Evolutionary conservation across 2,329 filamentous ascomycete species (phyloP).

Genomic region (Nemania diffusa): DNA sequence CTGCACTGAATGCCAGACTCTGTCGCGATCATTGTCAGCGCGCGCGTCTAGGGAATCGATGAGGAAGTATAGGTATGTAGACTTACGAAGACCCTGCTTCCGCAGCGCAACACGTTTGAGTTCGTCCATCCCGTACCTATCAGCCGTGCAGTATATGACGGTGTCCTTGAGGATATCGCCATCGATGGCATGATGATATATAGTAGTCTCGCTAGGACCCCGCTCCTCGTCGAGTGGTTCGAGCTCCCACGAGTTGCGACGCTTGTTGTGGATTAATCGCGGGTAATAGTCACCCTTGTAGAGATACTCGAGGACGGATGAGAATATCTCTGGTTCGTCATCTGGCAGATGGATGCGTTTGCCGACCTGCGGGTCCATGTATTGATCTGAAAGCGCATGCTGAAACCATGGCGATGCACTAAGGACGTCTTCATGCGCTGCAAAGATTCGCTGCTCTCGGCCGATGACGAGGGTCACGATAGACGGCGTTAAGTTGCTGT

Average conservation of each 20-base stretch:
- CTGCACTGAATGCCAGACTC: slow-evolving; percentile 83
- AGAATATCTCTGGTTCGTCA: slow-evolving; percentile 91
- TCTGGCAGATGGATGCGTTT: slow-evolving; percentile 84
- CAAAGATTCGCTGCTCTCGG: slow-evolving; percentile 86
- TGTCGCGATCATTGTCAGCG: slow-evolving; percentile 42
- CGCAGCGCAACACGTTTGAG: slow-evolving; percentile 85
- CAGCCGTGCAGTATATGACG: slow-evolving; percentile 88
- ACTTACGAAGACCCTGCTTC: slow-evolving; percentile 85
- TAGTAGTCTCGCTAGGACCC: slow-evolving; percentile 68
- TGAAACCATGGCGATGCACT: slow-evolving; percentile 82
- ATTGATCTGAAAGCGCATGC: slow-evolving; percentile 69
- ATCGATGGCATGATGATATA: slow-evolving; percentile 73
- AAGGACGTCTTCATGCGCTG: slow-evolving; percentile 88
- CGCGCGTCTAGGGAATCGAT: slow-evolving; percentile 8
- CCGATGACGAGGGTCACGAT: slow-evolving; percentile 86
- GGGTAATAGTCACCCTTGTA: slow-evolving; percentile 96
- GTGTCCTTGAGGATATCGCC: slow-evolving; percentile 85
- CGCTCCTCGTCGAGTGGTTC: slow-evolving; percentile 67
- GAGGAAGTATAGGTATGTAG: not conserved
- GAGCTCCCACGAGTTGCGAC: slow-evolving; percentile 82
- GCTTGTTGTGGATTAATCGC: slow-evolving; percentile 83
- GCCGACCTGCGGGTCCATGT: slow-evolving; percentile 64
- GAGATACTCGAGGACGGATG: slow-evolving; percentile 87
- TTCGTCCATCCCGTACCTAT: slow-evolving; percentile 84
- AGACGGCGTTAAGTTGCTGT: slow-evolving; percentile 68